Evolutionary conservation across 139 green algal species (phyloP), one percentile per base, ranked within the genome.

Genomic region (Spirogloea muscicola): DNA sequence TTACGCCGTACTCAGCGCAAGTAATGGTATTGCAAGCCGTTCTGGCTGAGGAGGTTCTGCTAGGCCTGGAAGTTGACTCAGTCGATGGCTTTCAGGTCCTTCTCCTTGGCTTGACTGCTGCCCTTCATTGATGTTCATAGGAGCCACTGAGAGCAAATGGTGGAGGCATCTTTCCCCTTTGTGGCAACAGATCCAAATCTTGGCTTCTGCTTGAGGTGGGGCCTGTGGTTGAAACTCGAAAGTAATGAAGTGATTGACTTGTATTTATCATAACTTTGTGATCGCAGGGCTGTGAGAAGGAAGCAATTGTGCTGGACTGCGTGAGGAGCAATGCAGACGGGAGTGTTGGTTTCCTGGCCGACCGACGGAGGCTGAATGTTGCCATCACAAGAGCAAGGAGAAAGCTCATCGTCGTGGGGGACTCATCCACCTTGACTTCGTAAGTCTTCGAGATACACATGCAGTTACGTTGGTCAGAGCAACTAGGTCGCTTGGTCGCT

Each of bases 331-430:
- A 80, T 16, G 29, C 3, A 7, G 36, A 46, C 25, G 61, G 62
- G 27, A 16, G 16, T n/a, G 31, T 80, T 5, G 72, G 72, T 3
- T 80, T 86, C 3, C 33, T 86, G 31, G 31, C 62, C 6, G 79
- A 86, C 29, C 37, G 57, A 3, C 48, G 81, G 41, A 65, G 81
- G 16, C 10, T 85, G 13, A 86, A 86, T 41, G 81, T 86, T 3
- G 81, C 81, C 4, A 39, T 86, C 16, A 86, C 78, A 13, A 44
- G 81, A 9, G 78, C 81, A 0, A 40, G 67, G 10, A 25, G 13
- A 43, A 84, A 84, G 44, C 72, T 86, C 42, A 55, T 86, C 40
- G 38, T 86, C n/a, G 39, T 86, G 3, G 81, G 80, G 40, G 49
- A 77, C 58, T 74, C 61, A 21, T 25, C 74, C 21, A 84, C 77